phyloP scores from a whole-genome alignment of 352 stramenopile genomes.

The Peronospora tabacina region DNA sequence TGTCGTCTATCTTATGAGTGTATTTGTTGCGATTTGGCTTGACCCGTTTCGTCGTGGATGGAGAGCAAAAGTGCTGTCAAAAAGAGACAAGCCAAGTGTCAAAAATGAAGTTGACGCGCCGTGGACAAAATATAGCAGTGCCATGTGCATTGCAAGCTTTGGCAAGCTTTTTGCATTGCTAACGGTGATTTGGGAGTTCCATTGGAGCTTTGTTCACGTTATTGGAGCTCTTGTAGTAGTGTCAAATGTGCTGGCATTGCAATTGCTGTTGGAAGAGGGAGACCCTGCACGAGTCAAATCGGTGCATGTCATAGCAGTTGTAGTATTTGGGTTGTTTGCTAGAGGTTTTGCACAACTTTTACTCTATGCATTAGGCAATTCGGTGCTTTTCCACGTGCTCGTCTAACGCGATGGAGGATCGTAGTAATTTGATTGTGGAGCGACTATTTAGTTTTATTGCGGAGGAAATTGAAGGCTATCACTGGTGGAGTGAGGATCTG shows the following conservation, averaged over 20 bases:
- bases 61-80: slow-evolving; percentile 28
- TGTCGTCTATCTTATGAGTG: slow-evolving; percentile 42
- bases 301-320: slow-evolving; percentile 32
- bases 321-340: slow-evolving; percentile 32
- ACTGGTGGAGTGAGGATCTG: neutral
- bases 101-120: slow-evolving; percentile 4
- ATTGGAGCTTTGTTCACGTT: slow-evolving; percentile 81
- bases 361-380: slow-evolving; percentile 65
- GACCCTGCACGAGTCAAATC: slow-evolving; percentile 31
- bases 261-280: slow-evolving; percentile 53
- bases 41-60: slow-evolving; percentile 52
- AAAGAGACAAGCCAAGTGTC: slow-evolving; percentile 2
- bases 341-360: slow-evolving; percentile 41
- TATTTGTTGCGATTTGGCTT: slow-evolving; percentile 42
- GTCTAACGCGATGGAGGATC: slow-evolving; percentile 22
- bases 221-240: slow-evolving; percentile 66
- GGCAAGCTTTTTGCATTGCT: slow-evolving; percentile 78
- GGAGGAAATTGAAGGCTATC: slow-evolving; percentile 12
- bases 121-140: slow-evolving; percentile 41
- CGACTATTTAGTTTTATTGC: slow-evolving; percentile 21
- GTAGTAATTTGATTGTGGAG: slow-evolving; percentile 12
- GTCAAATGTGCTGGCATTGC: slow-evolving; percentile 63
- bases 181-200: slow-evolving; percentile 82
- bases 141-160: slow-evolving; percentile 77
- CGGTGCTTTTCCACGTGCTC: slow-evolving; percentile 68